These are phyloP conservation scores for Irpex sp. DNA, from an alignment of 1,284 basidiomycete genomes.

Conservation along the genomic window DNA sequence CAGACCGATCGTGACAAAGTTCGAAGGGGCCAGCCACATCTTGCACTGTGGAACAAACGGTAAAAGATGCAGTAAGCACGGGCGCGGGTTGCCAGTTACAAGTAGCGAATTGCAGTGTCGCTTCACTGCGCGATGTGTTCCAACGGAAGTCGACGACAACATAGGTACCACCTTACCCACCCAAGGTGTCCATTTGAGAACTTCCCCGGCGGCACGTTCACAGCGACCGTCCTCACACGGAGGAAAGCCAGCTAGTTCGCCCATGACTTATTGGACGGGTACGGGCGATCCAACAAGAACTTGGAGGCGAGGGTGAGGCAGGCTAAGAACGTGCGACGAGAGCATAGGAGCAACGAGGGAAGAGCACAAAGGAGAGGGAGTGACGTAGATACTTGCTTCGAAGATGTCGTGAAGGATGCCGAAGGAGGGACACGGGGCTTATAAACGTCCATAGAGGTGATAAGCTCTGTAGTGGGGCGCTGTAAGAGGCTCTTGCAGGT, in stretches of 20 bases:
- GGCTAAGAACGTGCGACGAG: conserved; percentile 86
- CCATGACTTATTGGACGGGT: conserved; percentile 92
- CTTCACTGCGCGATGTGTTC: conserved; percentile 17
- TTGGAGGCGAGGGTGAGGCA: conserved; percentile 88
- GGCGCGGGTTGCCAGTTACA: conserved; percentile 16
- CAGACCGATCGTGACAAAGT: not conserved
- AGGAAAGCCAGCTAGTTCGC: conserved; percentile 79
- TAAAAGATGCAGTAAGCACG: conserved; percentile 1
- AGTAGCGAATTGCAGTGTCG: conserved; percentile 16
- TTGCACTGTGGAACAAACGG: conserved; percentile 8
- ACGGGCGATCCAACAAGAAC: conserved; percentile 90
- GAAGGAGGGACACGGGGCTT: not conserved
- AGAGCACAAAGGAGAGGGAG: conserved; percentile 45
- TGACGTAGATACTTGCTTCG: conserved; percentile 20
- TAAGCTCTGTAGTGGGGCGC: conserved; percentile 10
- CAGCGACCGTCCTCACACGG: conserved; percentile 77
- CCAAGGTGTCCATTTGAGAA: conserved; percentile 81
- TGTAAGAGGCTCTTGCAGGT: conserved; percentile 8
- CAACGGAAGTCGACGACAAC: conserved; percentile 9
- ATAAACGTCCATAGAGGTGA: conserved; percentile 4
- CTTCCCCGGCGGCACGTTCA: conserved; percentile 76
- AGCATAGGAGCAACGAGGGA: conserved; percentile 82
- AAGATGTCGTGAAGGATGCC: conserved; percentile 10
- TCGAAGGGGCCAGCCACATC: not conserved
- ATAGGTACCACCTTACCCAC: conserved; percentile 59